phyloP scores from a whole-genome alignment of 2,329 filamentous ascomycete genomes.

The Aspergillus novofumigatus region DNA sequence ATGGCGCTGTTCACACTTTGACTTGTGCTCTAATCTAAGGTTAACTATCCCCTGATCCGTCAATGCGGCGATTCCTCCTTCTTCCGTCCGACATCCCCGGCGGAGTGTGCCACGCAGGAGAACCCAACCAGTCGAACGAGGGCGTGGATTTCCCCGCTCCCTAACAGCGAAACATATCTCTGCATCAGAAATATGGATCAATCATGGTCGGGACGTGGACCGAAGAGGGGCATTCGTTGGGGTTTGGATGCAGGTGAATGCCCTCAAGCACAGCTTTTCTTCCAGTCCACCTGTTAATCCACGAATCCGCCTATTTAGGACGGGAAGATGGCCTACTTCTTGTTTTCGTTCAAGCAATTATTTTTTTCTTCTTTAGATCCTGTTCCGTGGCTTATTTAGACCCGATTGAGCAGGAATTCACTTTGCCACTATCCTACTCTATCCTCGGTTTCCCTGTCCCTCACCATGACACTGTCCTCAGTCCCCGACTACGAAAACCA shows the following conservation, averaged over 20 bases:
- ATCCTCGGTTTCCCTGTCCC: background rate
- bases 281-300: background rate
- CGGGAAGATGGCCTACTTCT: background rate
- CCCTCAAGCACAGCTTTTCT: background rate
- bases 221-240: background rate
- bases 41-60: background rate
- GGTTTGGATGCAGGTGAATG: background rate
- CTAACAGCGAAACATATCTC: background rate
- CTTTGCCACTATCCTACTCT: background rate
- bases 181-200: background rate
- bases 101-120: background rate
- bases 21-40: background rate
- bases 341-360: background rate
- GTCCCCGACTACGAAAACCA: slow-evolving; percentile 12
- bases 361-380: background rate
- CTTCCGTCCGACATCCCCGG: background rate
- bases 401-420: background rate
- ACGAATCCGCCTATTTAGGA: background rate
- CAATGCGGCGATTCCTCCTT: background rate
- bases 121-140: no score
- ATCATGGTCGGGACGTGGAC: no score
- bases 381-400: background rate
- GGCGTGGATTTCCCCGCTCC: no score
- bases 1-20: background rate
- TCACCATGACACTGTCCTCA: background rate